Evolutionary conservation across 2,329 filamentous ascomycete species (phyloP).

Genomic region (Sclerotinia nivalis): DNA sequence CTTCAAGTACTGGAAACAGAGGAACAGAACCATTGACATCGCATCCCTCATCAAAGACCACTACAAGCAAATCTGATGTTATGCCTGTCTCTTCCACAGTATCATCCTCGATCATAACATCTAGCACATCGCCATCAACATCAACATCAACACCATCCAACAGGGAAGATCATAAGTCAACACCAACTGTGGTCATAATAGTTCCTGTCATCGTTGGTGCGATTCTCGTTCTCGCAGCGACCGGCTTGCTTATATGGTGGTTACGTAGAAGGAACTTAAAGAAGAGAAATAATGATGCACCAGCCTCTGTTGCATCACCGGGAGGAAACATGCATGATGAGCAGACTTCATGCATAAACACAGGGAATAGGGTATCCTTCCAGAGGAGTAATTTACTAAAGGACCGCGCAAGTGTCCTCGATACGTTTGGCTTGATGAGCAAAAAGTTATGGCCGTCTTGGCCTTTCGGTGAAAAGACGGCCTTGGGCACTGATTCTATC

Average conservation of each 20-base stretch:
- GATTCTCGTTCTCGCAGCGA: not conserved
- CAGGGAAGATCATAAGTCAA: not conserved
- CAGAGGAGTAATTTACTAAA: not conserved
- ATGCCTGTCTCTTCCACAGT: not conserved
- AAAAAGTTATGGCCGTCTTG: constrained; percentile 12
- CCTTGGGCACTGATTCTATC: not conserved
- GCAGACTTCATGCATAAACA: not conserved
- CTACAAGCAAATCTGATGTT: not conserved
- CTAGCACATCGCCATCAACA: no score
- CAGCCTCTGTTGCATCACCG: no score
- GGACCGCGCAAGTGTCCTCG: not conserved
- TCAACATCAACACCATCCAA: no score
- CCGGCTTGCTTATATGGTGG: not conserved
- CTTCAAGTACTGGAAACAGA: not conserved
- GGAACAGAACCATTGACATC: not conserved
- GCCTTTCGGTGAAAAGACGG: constrained; percentile 5
- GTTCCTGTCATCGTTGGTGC: not conserved
- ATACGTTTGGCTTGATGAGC: not conserved
- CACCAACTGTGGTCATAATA: not conserved
- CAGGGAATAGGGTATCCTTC: not conserved
- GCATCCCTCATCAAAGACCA: not conserved
- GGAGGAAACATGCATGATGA: no score
- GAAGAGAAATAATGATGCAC: not conserved
- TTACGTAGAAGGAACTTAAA: not conserved
- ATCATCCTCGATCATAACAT: not conserved